Conservation (phyloP, 495 filamentous ascomycete species). For the Podospora appendiculata region DNA sequence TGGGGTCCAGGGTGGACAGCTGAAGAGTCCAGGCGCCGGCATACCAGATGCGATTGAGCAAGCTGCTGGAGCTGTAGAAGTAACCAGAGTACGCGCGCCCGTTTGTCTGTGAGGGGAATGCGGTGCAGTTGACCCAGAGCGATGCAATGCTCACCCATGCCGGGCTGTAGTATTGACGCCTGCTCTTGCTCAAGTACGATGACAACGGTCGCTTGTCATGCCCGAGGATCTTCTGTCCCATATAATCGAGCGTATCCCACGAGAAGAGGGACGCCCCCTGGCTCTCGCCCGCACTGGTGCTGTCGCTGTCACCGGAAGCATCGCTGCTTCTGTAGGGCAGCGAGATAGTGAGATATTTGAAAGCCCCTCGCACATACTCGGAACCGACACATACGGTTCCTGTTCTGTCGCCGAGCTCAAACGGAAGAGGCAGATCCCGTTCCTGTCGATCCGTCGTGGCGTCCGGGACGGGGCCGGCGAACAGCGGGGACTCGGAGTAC, state of each 20-base stretch:
- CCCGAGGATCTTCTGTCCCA: constrained; percentile 14
- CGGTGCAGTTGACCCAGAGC: constrained; percentile 30
- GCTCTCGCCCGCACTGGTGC: neutral
- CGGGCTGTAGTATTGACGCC: neutral
- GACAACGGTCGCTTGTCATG: neutral
- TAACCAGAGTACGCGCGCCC: constrained; percentile 40
- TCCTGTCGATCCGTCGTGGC: constrained; percentile 23
- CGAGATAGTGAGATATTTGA: constrained; percentile 32
- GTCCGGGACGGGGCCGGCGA: constrained; percentile 22
- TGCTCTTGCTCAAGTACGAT: neutral
- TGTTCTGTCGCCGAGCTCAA: constrained; percentile 15
- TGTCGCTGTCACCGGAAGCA: neutral
- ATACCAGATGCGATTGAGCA: constrained; percentile 54
- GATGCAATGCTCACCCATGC: constrained; percentile 12
- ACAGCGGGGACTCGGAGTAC: constrained; percentile 30
- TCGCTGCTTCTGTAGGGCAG: constrained; percentile 1
- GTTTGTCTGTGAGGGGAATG: constrained; percentile 27
- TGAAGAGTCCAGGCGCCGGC: constrained; percentile 57
- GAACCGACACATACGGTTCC: constrained; percentile 23
- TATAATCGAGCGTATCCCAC: neutral
- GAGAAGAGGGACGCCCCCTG: neutral
- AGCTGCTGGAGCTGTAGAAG: constrained; percentile 37
- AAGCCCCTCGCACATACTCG: constrained; percentile 27
- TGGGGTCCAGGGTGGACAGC: constrained; percentile 46
- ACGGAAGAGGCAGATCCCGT: constrained; percentile 23